Percentiles rank a stretch among this genome's conserved stretches.
Conservation (phyloP, 805 yeast species). For the Candida pseudofarinosa region DNA sequence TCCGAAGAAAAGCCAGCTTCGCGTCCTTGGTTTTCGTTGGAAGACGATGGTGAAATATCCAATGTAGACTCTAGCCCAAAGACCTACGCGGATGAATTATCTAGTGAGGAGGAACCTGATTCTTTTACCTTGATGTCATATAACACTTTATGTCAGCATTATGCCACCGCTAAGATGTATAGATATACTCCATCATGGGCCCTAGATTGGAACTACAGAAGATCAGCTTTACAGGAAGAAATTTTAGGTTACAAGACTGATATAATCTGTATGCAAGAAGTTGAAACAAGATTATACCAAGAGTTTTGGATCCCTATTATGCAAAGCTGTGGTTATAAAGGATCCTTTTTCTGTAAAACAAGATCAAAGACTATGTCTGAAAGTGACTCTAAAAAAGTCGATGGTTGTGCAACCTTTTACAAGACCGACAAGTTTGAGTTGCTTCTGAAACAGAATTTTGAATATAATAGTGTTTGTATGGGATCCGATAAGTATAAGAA, state of each 20-base stretch:
- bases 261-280: constrained; percentile 90
- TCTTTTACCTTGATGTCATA: constrained; percentile 78
- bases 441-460: constrained; percentile 68
- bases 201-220: constrained; percentile 86
- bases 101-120: constrained; percentile 20
- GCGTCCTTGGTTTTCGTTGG: constrained; percentile 78
- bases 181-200: constrained; percentile 98
- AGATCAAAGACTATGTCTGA: constrained; percentile 88
- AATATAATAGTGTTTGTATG: constrained; percentile 78
- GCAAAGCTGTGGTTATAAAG: constrained; percentile 71
- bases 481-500: constrained; percentile 82
- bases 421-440: constrained; percentile 65
- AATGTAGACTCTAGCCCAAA: constrained; percentile 29
- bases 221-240: constrained; percentile 70
- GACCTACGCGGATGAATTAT: constrained; percentile 26
- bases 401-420: constrained; percentile 96
- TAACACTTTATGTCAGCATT: constrained; percentile 92
- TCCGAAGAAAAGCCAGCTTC: constrained; percentile 61
- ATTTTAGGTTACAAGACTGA: constrained; percentile 64
- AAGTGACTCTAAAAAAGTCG: constrained; percentile 81
- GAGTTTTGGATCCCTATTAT: constrained; percentile 82
- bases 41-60: constrained; percentile 67
- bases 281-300: constrained; percentile 80
- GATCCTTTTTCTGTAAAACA: constrained; percentile 80
- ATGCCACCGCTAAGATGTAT: constrained; percentile 88